Evolutionary conservation across 441 rosid genomes (phyloP).

Genomic region (Aquilaria agallochum): DNA sequence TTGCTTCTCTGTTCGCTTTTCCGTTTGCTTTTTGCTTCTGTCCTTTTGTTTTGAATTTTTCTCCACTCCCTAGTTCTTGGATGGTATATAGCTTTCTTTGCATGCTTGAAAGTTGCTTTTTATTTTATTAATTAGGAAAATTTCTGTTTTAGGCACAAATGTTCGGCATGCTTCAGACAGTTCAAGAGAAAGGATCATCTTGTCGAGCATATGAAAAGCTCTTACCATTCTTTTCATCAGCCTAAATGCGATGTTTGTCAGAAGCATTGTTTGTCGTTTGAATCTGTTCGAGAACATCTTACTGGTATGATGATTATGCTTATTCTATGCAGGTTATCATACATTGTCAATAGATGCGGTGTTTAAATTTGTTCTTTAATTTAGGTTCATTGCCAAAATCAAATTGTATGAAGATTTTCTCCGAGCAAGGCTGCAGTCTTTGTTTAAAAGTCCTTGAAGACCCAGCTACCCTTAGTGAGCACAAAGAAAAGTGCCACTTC

Average conservation of each 20-base stretch:
- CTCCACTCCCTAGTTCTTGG: no score
- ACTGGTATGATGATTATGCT: conserved; percentile 29
- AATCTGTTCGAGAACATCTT: conserved; percentile 66
- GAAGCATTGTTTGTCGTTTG: conserved; percentile 65
- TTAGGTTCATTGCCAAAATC: conserved; percentile 46
- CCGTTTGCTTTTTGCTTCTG: no score
- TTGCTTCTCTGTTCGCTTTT: no score
- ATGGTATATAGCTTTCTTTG: neutral
- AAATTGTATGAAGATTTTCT: conserved; percentile 43
- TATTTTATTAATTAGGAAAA: neutral
- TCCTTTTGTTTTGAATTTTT: no score
- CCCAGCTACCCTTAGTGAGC: conserved; percentile 32
- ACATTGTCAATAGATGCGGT: conserved; percentile 2
- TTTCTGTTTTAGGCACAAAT: conserved; percentile 44
- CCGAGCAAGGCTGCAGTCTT: conserved; percentile 44
- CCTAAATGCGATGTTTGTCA: conserved; percentile 59
- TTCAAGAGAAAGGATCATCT: conserved; percentile 64
- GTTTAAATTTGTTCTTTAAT: conserved; percentile 12
- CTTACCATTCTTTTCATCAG: conserved; percentile 66
- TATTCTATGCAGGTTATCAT: neutral
- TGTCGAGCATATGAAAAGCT: conserved; percentile 66
- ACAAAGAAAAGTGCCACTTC: conserved; percentile 38
- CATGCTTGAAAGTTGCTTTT: neutral
- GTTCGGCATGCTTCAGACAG: conserved; percentile 68
- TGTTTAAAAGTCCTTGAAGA: conserved; percentile 55